Evolutionary conservation across 1,139 yeast genomes (phyloP), one percentile per base, ranked within the genome.

Genomic region (Torulaspora globosa): DNA sequence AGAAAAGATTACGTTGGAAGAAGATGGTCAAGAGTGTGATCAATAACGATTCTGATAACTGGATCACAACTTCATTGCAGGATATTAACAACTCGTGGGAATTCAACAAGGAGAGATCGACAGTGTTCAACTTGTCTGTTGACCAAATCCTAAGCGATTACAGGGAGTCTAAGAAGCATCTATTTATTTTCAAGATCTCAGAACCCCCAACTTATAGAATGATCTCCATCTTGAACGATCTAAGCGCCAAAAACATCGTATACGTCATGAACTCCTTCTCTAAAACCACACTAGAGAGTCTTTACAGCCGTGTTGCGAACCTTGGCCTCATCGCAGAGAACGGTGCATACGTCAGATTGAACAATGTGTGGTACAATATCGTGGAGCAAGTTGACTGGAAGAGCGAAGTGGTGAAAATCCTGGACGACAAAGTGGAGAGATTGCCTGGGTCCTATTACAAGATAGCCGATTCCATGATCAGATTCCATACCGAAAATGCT

Each of bases 321-420:
- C 62, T 90, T 29, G 97, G 97, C 0, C 70, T 90, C 43, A 80
- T 90, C 54, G 95, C 96, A 1, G 97, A 90, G 65, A 82, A 84
- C 61, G 97, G 97, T 31, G 95, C 89, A 0, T 71, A 68, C 50
- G 76, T 84, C 26, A 80, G 77, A 59, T 60, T 83, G 21, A 56
- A 62, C 9, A 61, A 62, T 11, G 69, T 70, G 12, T 90, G 97
- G 97, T 68, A 78, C 29, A 74, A 85, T 2, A 70, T 86, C 36
- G 78, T 78, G 18, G 79, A 80, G 46, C 75, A 75, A 47, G 63
- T 65, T 2, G 78, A 76, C 46, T 67, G 74, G 52, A 63, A 70
- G 29, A 65, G 67, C 8, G 87, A 95, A 87, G 79, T 84, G 66
- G 67, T 73, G 35, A 78, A 80, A 39, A 72, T 86, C 47, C 73